A percentile compares a stretch with the other conserved stretches of the same genome.
Conservation (phyloP, 768 basidiomycete genomes). For the Russula brevipes region DNA sequence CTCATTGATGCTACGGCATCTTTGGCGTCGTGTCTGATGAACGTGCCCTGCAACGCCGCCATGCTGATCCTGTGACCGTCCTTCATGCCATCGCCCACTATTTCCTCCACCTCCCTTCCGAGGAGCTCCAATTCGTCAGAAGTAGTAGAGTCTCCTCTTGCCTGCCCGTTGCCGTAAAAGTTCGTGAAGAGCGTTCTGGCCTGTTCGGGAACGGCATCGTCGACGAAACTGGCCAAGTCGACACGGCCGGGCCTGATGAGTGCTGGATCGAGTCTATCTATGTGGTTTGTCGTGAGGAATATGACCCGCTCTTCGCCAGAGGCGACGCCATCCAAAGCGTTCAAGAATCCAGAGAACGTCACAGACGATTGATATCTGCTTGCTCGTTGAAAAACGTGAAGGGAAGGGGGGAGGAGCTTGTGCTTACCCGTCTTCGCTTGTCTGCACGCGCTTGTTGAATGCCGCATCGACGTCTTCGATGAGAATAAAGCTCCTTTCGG, state of each 20-base stretch:
- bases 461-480: slow-evolving; percentile 98
- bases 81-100: slow-evolving; percentile 50
- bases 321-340: slow-evolving; percentile 95
- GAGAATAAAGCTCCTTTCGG: slow-evolving; percentile 88
- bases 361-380: slow-evolving; percentile 87
- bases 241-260: slow-evolving; percentile 95
- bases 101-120: slow-evolving; percentile 47
- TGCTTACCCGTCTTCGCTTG: slow-evolving; percentile 84
- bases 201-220: slow-evolving; percentile 81
- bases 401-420: background rate
- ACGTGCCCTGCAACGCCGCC: slow-evolving; percentile 93
- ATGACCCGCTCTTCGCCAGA: slow-evolving; percentile 97
- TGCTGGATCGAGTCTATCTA: slow-evolving; percentile 84
- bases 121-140: slow-evolving; percentile 41
- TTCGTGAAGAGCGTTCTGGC: slow-evolving; percentile 69
- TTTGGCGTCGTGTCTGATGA: slow-evolving; percentile 68
- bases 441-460: slow-evolving; percentile 89
- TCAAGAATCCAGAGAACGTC: slow-evolving; percentile 96
- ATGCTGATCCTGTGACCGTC: slow-evolving; percentile 72
- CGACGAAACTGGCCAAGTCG: slow-evolving; percentile 77
- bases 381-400: slow-evolving; percentile 12
- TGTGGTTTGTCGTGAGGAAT: slow-evolving; percentile 99
- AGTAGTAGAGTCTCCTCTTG: slow-evolving; percentile 32
- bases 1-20: slow-evolving; percentile 50
- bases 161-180: slow-evolving; percentile 60